Percentiles rank a stretch among this genome's conserved stretches.
Conservation (phyloP, 768 basidiomycete genomes). For the Boletus edulis region DNA sequence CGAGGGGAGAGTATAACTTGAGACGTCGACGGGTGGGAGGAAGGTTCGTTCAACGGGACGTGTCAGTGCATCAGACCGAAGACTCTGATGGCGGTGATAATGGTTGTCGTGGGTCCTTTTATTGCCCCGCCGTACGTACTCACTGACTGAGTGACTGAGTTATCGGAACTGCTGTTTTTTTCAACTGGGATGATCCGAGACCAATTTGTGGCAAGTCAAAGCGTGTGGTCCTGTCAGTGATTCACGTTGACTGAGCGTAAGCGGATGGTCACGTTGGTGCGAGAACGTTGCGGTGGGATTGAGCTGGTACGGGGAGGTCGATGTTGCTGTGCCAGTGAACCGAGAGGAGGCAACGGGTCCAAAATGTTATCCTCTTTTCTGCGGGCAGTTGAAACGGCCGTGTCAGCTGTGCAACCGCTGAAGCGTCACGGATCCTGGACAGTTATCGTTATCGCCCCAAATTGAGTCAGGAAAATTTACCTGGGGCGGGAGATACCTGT, state of each 20-base stretch:
- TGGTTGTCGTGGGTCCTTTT: background rate
- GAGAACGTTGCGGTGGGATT: background rate
- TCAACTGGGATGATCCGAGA: too few relatives aligned
- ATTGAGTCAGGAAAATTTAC: background rate
- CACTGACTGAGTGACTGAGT: too few relatives aligned
- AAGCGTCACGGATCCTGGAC: background rate
- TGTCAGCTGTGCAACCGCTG: background rate
- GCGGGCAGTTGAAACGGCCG: background rate
- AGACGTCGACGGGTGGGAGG: background rate
- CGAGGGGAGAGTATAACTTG: too few relatives aligned
- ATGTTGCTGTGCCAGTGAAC: too few relatives aligned
- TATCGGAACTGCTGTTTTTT: too few relatives aligned
- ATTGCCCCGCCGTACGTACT: conserved; percentile 2
- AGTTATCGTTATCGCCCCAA: background rate
- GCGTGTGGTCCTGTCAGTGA: too few relatives aligned
- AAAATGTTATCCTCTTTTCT: background rate
- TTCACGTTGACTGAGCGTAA: background rate
- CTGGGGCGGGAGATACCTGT: background rate
- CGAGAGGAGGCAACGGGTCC: background rate
- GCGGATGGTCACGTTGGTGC: background rate
- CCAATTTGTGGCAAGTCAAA: too few relatives aligned
- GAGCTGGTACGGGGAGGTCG: background rate
- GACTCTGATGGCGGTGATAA: background rate
- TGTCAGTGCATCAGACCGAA: conserved; percentile 2
- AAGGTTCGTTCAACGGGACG: background rate